Evolutionary conservation across 2,329 filamentous ascomycete species (phyloP).

Genomic region (Phialemonium atrogriseum): DNA sequence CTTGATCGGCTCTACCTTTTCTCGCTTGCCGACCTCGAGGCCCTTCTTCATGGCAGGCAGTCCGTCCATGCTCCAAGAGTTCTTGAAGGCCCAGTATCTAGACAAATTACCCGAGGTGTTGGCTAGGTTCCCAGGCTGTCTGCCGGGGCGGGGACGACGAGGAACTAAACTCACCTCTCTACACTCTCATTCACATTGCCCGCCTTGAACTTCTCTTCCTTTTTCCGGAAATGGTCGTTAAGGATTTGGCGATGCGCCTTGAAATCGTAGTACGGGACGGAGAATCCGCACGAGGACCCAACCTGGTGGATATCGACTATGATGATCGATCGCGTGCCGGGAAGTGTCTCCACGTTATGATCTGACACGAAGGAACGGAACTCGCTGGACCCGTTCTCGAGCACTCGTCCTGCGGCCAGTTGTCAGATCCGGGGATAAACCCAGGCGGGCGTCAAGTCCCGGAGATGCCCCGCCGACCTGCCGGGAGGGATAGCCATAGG

Average conservation of each 20-base stretch:
- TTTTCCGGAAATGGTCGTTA: slow-evolving; percentile 22
- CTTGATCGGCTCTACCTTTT: slow-evolving; percentile 24
- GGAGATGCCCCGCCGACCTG: no score
- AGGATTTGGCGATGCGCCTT: slow-evolving; percentile 25
- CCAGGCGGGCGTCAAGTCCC: no score
- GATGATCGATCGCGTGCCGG: slow-evolving; percentile 26
- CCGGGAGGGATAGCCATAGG: no score
- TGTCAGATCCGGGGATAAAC: no score
- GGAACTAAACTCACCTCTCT: slow-evolving; percentile 14
- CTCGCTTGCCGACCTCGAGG: slow-evolving; percentile 18
- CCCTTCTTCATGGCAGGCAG: slow-evolving; percentile 26
- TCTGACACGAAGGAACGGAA: slow-evolving; percentile 26
- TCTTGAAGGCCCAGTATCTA: slow-evolving; percentile 32
- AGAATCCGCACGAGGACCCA: slow-evolving; percentile 30
- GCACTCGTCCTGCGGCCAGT: slow-evolving; percentile 19
- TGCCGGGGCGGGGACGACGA: background rate
- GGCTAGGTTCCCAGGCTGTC: background rate
- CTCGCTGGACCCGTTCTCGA: slow-evolving; percentile 21
- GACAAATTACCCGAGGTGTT: background rate
- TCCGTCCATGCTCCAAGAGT: slow-evolving; percentile 29
- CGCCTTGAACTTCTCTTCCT: slow-evolving; percentile 19
- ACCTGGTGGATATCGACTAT: slow-evolving; percentile 29
- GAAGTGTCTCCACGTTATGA: slow-evolving; percentile 17
- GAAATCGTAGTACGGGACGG: slow-evolving; percentile 30
- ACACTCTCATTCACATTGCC: slow-evolving; percentile 27